Conservation (phyloP, 1,139 yeast species). For the Starmera stellimalicola region DNA sequence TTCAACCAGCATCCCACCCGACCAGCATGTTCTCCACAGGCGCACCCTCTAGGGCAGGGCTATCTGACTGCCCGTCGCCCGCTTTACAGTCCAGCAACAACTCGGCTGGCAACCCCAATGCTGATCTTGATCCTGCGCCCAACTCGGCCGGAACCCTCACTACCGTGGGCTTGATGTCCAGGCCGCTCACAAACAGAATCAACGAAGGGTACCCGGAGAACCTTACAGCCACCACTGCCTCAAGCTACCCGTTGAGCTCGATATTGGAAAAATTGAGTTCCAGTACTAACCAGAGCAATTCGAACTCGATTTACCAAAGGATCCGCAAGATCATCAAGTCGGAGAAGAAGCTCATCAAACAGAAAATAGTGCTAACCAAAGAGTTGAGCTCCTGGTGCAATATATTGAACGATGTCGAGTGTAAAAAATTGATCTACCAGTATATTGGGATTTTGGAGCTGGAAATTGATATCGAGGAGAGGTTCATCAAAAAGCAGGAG, state of each 20-base stretch:
- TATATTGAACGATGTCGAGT: slow-evolving; percentile 31
- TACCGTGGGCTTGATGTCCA: not conserved
- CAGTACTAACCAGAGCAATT: slow-evolving; percentile 11
- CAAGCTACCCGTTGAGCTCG: slow-evolving; percentile 8
- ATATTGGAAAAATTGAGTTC: slow-evolving; percentile 14
- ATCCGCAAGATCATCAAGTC: slow-evolving; percentile 27
- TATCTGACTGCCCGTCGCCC: not conserved
- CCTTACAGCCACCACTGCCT: slow-evolving; percentile 4
- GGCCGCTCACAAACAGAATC: slow-evolving; percentile 1
- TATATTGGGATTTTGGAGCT: slow-evolving; percentile 29
- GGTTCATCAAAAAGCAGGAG: slow-evolving; percentile 31
- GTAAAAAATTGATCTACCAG: slow-evolving; percentile 30
- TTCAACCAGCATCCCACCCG: not conserved
- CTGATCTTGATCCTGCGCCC: slow-evolving; percentile 1
- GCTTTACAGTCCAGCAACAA: not conserved
- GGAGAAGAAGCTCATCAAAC: slow-evolving; percentile 27
- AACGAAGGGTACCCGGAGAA: not conserved
- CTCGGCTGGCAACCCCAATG: not conserved
- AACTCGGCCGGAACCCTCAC: slow-evolving; percentile 1
- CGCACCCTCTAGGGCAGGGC: not conserved
- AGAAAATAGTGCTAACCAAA: slow-evolving; percentile 28
- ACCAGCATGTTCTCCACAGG: not conserved
- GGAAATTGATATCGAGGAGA: slow-evolving; percentile 28
- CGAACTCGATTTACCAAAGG: slow-evolving; percentile 17
- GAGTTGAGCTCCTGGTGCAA: slow-evolving; percentile 35